Evolutionary conservation across 1,139 yeast genomes (phyloP), one percentile per base, ranked within the genome.

Genomic region (Debaryomyces fabryi): DNA sequence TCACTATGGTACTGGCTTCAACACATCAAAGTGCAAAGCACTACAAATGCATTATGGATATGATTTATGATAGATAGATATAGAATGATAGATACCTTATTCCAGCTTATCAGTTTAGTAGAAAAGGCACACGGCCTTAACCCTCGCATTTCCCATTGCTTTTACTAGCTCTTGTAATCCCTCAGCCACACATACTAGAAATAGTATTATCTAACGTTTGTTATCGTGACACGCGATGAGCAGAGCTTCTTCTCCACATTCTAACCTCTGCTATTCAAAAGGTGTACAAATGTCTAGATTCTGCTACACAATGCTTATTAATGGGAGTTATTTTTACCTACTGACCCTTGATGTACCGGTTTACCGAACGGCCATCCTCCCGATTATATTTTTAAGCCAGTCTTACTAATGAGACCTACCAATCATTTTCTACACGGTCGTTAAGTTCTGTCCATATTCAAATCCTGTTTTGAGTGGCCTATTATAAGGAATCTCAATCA

Each of bases 71-170:
- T 38, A 33, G 29, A 37, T 38, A 33, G 34, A 37, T 39, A 39
- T 37, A 43, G 36, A 35, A 24, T 40, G 16, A 40, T 40, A 40
- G 43, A 40, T 40, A n/a, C 18, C 35, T 13, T 40, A 32, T 27
- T 27, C 30, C 30, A 12, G n/a, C 12, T 12, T 27, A 12, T 4
- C 30, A 13, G n/a, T 21, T 21, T 21, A 7, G n/a, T 24, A 27
- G 30, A 27, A 2, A 27, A 27, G 30, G 12, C 30, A 27, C 30
- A 27, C 30, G 30, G 30, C 13, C 30, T 27, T 9, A 27, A 9
- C 30, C 30, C 13, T 27, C 30, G 30, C n/a, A 27, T 27, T 27
- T 27, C 30, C 13, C 13, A 2, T 27, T 12, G 12, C 2, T 5
- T 10, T 27, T 10, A 12, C 30, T 12, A 6, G 12, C 27, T 27